These are phyloP conservation scores for Oryza meyeriana DNA, from an alignment of 176 grass and related monocot species.

Conservation along the genomic window DNA sequence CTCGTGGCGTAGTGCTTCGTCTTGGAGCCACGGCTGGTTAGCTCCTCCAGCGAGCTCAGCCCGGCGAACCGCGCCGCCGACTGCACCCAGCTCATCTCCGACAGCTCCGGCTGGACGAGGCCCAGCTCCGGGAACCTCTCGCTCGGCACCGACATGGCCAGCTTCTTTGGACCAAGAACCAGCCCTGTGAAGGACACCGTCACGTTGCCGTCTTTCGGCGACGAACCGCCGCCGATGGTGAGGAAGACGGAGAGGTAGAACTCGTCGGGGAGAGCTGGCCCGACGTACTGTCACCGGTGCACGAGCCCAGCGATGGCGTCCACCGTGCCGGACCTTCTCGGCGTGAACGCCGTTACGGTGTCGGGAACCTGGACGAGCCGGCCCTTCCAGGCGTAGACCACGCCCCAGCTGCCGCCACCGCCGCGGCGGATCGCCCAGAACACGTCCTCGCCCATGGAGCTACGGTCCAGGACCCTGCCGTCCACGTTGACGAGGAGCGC, in stretches of 20 bases:
- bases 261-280: too few relatives aligned
- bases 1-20: slow-evolving; percentile 29
- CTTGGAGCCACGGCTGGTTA: not conserved
- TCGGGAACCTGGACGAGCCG: too few relatives aligned
- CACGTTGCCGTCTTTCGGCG: not conserved
- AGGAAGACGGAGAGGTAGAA: too few relatives aligned
- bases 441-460: slow-evolving; percentile 49
- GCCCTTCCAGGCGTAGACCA: not conserved
- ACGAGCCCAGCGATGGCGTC: too few relatives aligned
- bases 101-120: not conserved
- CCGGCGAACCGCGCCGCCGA: slow-evolving; percentile 32
- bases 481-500: slow-evolving; percentile 38
- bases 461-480: slow-evolving; percentile 29
- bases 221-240: too few relatives aligned
- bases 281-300: too few relatives aligned
- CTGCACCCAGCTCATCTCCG: slow-evolving; percentile 49
- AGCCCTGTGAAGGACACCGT: slow-evolving; percentile 32
- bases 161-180: slow-evolving; percentile 18
- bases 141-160: slow-evolving; percentile 12
- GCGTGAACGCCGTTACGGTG: too few relatives aligned
- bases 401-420: slow-evolving; percentile 58
- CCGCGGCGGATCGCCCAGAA: slow-evolving; percentile 60
- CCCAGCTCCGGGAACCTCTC: slow-evolving; percentile 38
- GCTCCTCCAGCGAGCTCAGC: slow-evolving; percentile 14
- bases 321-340: too few relatives aligned